Evolutionary conservation across 176 grass and related monocot genomes (phyloP).

Genomic region (Raddia distichophylla): DNA sequence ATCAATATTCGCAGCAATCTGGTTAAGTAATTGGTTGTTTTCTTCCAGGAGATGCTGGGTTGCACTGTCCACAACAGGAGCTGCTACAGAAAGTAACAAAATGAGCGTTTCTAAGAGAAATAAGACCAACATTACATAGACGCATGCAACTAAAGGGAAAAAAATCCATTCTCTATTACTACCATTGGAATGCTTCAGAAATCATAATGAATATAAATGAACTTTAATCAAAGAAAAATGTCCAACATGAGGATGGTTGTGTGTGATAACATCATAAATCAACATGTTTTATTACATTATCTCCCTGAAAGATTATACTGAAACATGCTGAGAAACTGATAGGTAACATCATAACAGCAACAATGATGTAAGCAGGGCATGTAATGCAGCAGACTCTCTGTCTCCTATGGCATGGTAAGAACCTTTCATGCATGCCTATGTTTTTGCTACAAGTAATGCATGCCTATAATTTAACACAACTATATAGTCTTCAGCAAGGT

Average conservation of each 20-base stretch:
- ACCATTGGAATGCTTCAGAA: constrained; percentile 29
- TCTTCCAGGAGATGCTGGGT: constrained; percentile 76
- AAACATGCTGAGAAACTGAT: constrained; percentile 14
- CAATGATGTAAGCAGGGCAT: neutral
- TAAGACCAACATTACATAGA: constrained; percentile 10
- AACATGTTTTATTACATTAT: neutral
- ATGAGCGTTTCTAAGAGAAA: constrained; percentile 8
- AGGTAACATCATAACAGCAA: neutral
- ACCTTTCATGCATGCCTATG: constrained; percentile 1
- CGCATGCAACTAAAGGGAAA: neutral
- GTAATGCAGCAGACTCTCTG: neutral
- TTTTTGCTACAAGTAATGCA: neutral
- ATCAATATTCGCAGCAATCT: constrained; percentile 81
- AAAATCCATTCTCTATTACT: neutral
- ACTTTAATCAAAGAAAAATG: neutral
- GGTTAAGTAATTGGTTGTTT: constrained; percentile 76
- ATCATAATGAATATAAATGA: neutral
- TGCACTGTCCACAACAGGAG: constrained; percentile 58
- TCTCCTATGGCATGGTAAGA: neutral
- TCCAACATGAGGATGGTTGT: constrained; percentile 19
- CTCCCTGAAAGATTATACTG: neutral
- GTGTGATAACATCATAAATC: neutral
- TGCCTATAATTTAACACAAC: constrained; percentile 9
- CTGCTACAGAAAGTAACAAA: constrained; percentile 50
- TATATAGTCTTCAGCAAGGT: constrained; percentile 10